These are phyloP conservation scores for Lipomyces chichibuensis DNA, from an alignment of 805 yeast genomes.

Conservation along the genomic window DNA sequence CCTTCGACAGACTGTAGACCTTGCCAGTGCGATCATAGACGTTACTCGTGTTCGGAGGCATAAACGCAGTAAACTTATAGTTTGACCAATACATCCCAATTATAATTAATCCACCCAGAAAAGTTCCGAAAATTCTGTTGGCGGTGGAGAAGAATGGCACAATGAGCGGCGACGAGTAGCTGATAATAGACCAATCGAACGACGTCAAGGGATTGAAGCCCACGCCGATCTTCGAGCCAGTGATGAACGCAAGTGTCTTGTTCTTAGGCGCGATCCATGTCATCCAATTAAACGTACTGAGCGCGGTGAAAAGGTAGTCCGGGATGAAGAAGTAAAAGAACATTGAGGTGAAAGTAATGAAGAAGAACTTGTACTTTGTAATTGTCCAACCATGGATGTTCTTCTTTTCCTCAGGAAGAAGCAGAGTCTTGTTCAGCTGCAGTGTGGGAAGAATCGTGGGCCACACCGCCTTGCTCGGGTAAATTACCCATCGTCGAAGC, in stretches of 20 bases:
- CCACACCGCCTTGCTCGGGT: conserved; percentile 66
- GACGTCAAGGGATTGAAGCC: conserved; percentile 47
- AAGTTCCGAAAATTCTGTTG: conserved; percentile 46
- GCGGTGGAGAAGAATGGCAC: conserved; percentile 50
- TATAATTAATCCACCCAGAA: conserved; percentile 43
- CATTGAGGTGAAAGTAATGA: conserved; percentile 47
- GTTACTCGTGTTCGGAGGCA: conserved; percentile 54
- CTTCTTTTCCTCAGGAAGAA: conserved; percentile 49
- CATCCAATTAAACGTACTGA: conserved; percentile 65
- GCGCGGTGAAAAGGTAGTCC: conserved; percentile 62
- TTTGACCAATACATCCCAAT: conserved; percentile 51
- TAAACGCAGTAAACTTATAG: conserved; percentile 53
- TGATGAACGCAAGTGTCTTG: conserved; percentile 56
- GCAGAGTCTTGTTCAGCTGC: conserved; percentile 45
- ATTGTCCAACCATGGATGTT: conserved; percentile 63
- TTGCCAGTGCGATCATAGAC: conserved; percentile 51
- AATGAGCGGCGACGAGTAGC: conserved; percentile 42
- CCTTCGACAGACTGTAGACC: conserved; percentile 49
- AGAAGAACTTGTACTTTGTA: conserved; percentile 55
- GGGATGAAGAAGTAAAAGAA: conserved; percentile 71
- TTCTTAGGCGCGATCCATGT: conserved; percentile 45
- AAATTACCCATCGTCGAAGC: conserved; percentile 59
- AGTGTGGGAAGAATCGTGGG: conserved; percentile 55
- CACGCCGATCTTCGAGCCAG: conserved; percentile 60
- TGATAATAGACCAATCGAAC: conserved; percentile 51